phyloP scores from a whole-genome alignment of 2,329 filamentous ascomycete species.

The Talaromyces islandicus region DNA sequence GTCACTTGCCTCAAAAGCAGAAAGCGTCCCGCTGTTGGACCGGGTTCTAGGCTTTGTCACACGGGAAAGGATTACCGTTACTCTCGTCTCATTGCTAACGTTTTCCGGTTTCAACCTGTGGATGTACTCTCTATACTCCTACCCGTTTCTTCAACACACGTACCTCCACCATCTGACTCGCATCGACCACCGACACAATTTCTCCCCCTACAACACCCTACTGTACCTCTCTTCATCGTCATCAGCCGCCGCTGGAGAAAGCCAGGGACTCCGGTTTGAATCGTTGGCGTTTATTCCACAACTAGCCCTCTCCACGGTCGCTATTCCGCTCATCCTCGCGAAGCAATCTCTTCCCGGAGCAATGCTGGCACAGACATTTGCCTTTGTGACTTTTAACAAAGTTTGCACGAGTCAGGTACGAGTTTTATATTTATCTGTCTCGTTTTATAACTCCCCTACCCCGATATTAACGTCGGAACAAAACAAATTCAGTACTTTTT shows the following conservation, averaged over 20 bases:
- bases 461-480: background rate
- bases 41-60: conserved; percentile 32
- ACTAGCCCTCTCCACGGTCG: conserved; percentile 68
- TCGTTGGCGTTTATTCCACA: conserved; percentile 86
- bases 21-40: conserved; percentile 7
- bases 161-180: conserved; percentile 89
- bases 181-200: conserved; percentile 96
- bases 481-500: conserved; percentile 72
- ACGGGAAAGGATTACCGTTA: conserved; percentile 30
- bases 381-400: conserved; percentile 97
- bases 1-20: background rate
- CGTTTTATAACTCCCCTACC: background rate
- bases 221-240: conserved; percentile 68
- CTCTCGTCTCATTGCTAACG: conserved; percentile 59
- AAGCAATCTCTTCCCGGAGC: conserved; percentile 75
- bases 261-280: conserved; percentile 50
- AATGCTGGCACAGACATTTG: conserved; percentile 93
- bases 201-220: conserved; percentile 90
- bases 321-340: conserved; percentile 69
- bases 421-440: conserved; percentile 2
- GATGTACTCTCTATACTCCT: conserved; percentile 77
- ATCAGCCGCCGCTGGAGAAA: conserved; percentile 26
- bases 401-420: conserved; percentile 94
- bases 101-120: conserved; percentile 67
- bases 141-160: conserved; percentile 79